Evolutionary conservation across 371 early-diverging fungal genomes (phyloP).

Genomic region (Apophysomyces trapeziformis): DNA sequence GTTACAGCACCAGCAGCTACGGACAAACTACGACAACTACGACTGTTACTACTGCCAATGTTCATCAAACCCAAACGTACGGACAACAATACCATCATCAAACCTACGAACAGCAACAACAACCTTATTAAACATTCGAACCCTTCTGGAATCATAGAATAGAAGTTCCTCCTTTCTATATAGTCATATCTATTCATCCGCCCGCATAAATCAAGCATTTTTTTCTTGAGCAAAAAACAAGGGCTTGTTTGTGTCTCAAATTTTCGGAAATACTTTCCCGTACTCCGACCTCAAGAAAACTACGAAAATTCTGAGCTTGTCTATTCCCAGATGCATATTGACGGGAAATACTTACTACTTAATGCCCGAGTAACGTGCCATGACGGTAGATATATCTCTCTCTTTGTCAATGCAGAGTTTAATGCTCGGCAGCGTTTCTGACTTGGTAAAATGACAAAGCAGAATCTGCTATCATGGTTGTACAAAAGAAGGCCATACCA

Average conservation of each 20-base stretch:
- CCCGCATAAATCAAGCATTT: constrained; percentile 4
- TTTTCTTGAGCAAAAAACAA: not conserved
- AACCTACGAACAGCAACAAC: constrained; percentile 4
- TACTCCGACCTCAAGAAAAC: too few relatives aligned
- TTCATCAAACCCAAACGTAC: not conserved
- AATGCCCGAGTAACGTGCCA: too few relatives aligned
- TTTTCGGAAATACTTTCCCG: not conserved
- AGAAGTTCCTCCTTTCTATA: constrained; percentile 5
- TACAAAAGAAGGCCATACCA: too few relatives aligned
- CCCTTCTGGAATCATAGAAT: constrained; percentile 1
- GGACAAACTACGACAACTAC: constrained; percentile 14
- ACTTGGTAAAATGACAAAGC: too few relatives aligned
- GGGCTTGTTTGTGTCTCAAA: not conserved
- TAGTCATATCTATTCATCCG: not conserved
- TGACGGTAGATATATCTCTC: too few relatives aligned
- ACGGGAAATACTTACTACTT: not conserved
- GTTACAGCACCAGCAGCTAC: constrained; percentile 21
- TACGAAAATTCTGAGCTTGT: too few relatives aligned
- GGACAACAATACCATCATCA: constrained; percentile 6
- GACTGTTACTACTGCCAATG: not conserved
- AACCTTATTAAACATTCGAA: not conserved
- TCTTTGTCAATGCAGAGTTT: too few relatives aligned
- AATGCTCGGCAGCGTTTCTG: too few relatives aligned
- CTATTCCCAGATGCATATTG: too few relatives aligned
- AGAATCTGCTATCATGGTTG: too few relatives aligned